These are phyloP conservation scores for Naganishia cerealis DNA, from an alignment of 1,284 basidiomycete genomes.

Conservation along the genomic window DNA sequence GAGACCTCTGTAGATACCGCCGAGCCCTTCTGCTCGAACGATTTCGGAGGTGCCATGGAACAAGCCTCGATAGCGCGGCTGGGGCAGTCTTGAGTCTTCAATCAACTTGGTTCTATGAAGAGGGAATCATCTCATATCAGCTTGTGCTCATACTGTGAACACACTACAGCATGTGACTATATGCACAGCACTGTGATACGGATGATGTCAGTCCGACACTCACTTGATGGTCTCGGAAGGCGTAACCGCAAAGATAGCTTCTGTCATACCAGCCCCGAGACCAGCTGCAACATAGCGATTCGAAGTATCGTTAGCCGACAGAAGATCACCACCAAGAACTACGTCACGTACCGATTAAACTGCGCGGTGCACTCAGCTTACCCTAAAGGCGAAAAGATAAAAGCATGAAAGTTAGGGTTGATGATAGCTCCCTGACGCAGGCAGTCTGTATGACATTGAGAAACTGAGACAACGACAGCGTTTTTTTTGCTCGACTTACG, in stretches of 20 bases:
- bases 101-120: constrained; percentile 89
- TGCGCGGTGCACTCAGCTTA: constrained; percentile 79
- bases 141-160: not conserved
- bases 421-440: not conserved
- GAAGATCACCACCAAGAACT: constrained; percentile 37
- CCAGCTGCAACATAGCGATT: constrained; percentile 63
- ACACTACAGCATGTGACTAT: not conserved
- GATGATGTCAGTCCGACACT: constrained; percentile 41
- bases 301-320: not conserved
- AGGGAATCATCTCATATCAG: constrained; percentile 7
- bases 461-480: too few relatives aligned
- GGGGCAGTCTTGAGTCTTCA: constrained; percentile 81
- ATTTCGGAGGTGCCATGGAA: constrained; percentile 81
- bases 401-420: not conserved
- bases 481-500: constrained; percentile 56
- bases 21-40: constrained; percentile 74
- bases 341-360: constrained; percentile 67
- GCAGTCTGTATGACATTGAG: too few relatives aligned
- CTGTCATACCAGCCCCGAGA: constrained; percentile 89
- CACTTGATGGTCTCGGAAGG: constrained; percentile 98
- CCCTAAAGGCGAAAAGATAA: constrained; percentile 61
- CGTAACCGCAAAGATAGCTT: constrained; percentile 92
- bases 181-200: not conserved
- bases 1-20: constrained; percentile 83
- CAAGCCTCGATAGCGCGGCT: constrained; percentile 83